Percentiles rank a stretch among this genome's conserved stretches.
phyloP scores from a whole-genome alignment of 306 rosid species.

The Phaseolus lunatus region DNA sequence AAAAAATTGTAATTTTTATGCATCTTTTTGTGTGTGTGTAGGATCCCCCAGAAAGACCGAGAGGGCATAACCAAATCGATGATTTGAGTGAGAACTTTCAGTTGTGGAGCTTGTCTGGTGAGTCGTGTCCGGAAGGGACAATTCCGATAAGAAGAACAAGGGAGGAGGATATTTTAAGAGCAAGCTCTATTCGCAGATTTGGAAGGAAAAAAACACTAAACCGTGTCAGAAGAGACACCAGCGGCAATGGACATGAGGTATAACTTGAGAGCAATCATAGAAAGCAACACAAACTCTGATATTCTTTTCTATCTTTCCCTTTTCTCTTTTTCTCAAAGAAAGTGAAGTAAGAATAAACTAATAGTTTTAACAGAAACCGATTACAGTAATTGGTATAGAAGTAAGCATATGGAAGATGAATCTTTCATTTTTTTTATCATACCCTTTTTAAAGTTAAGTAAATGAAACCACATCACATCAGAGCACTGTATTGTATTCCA shows the following conservation, averaged over 20 bases:
- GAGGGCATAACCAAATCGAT: slow-evolving; percentile 44
- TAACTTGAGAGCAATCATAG: slow-evolving; percentile 21
- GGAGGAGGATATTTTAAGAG: slow-evolving; percentile 76
- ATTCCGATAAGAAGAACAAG: slow-evolving; percentile 84
- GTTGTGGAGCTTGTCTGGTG: slow-evolving; percentile 74
- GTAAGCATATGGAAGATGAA: slow-evolving; percentile 19
- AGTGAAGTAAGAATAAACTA: slow-evolving; percentile 26
- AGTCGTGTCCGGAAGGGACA: slow-evolving; percentile 80
- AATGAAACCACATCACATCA: background rate
- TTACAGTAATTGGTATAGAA: slow-evolving; percentile 39
- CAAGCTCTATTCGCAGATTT: slow-evolving; percentile 67
- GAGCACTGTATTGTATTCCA: too few relatives aligned
- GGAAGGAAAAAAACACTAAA: slow-evolving; percentile 69
- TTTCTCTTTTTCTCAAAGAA: background rate
- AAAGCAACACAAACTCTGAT: slow-evolving; percentile 36
- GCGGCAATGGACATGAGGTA: slow-evolving; percentile 92
- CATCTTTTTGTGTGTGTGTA: slow-evolving; percentile 20
- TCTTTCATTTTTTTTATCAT: background rate
- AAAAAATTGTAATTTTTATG: background rate
- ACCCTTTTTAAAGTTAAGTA: slow-evolving; percentile 18
- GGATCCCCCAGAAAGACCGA: slow-evolving; percentile 84
- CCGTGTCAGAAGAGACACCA: slow-evolving; percentile 71
- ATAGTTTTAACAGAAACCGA: background rate
- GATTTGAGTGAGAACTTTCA: slow-evolving; percentile 58
- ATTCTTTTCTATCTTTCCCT: slow-evolving; percentile 8